A percentile compares a stretch with the other conserved stretches of the same genome.
phyloP scores from a whole-genome alignment of 768 basidiomycete species.

The Pholiota conissans region DNA sequence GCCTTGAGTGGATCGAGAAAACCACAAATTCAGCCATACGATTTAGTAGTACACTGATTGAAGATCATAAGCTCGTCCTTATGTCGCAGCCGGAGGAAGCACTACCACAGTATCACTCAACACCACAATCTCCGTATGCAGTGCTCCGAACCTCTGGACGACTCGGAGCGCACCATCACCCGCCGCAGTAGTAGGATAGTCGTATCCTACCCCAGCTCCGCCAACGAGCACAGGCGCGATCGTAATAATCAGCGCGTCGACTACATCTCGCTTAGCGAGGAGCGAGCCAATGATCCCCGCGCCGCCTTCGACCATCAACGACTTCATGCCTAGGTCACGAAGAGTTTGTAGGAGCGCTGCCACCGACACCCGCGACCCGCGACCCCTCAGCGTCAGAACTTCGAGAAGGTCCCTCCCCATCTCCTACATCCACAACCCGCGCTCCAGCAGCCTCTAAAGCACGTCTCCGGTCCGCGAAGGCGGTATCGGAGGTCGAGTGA shows the following conservation, averaged over 20 bases:
- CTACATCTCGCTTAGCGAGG: conserved; percentile 38
- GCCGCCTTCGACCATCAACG: conserved; percentile 97
- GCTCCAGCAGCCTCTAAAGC: conserved; percentile 69
- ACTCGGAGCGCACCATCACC: neutral
- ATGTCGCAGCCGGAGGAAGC: conserved; percentile 17
- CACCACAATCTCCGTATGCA: conserved; percentile 33
- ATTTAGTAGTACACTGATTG: too few species aligned
- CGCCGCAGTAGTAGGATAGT: conserved; percentile 4
- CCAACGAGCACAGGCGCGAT: conserved; percentile 88
- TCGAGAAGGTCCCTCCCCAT: too few species aligned
- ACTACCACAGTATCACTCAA: conserved; percentile 33
- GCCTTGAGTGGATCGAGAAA: too few species aligned
- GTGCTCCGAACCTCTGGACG: conserved; percentile 24
- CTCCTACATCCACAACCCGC: conserved; percentile 50
- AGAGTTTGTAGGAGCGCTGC: conserved; percentile 52
- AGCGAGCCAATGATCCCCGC: conserved; percentile 79
- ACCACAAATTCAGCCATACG: too few species aligned
- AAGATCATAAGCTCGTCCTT: too few species aligned
- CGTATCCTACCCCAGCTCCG: conserved; percentile 61
- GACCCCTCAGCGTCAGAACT: neutral
- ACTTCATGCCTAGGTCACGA: conserved; percentile 54
- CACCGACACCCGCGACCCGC: conserved; percentile 37
- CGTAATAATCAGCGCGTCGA: conserved; percentile 83
- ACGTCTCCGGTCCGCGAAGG: conserved; percentile 33
- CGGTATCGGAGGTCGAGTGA: conserved; percentile 4